phyloP scores from a whole-genome alignment of 495 filamentous ascomycete genomes.

The Penicillium odoratum region DNA sequence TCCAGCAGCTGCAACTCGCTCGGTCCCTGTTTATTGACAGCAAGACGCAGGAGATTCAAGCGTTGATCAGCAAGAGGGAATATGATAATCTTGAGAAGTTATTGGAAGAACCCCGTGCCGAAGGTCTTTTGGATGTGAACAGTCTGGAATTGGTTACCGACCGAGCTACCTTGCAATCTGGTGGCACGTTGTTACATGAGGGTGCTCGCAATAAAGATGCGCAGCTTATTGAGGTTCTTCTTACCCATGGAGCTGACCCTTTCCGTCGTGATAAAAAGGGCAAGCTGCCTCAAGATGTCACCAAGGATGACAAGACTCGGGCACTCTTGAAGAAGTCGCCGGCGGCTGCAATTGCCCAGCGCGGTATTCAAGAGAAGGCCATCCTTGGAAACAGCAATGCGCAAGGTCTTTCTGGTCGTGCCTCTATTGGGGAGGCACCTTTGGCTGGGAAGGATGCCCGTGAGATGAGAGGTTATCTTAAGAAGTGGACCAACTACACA shows the following conservation, averaged over 20 bases:
- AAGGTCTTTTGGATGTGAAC: slow-evolving; percentile 86
- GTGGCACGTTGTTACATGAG: slow-evolving; percentile 90
- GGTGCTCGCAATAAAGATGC: slow-evolving; percentile 84
- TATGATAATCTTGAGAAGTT: slow-evolving; percentile 77
- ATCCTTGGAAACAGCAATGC: slow-evolving; percentile 76
- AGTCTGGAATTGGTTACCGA: slow-evolving; percentile 85
- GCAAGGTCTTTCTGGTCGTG: slow-evolving; percentile 55
- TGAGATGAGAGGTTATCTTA: slow-evolving; percentile 97
- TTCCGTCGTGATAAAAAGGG: slow-evolving; percentile 94
- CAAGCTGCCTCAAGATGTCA: slow-evolving; percentile 94
- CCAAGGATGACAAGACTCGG: slow-evolving; percentile 87
- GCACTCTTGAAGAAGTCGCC: slow-evolving; percentile 91
- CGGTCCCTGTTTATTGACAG: slow-evolving; percentile 86
- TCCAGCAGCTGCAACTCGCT: slow-evolving; percentile 90
- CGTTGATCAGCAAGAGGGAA: slow-evolving; percentile 65
- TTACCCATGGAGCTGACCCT: slow-evolving; percentile 96
- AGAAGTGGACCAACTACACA: slow-evolving; percentile 99
- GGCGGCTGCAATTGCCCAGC: slow-evolving; percentile 89
- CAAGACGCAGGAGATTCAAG: slow-evolving; percentile 79
- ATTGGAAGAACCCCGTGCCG: slow-evolving; percentile 79
- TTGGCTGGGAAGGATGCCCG: slow-evolving; percentile 80
- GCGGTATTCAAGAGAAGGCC: slow-evolving; percentile 94
- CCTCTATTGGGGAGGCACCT: slow-evolving; percentile 56
- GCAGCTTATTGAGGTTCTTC: slow-evolving; percentile 79
- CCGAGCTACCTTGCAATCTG: slow-evolving; percentile 66